phyloP scores from a whole-genome alignment of 371 early-diverging fungal genomes.

The Mortierella polycephala region DNA sequence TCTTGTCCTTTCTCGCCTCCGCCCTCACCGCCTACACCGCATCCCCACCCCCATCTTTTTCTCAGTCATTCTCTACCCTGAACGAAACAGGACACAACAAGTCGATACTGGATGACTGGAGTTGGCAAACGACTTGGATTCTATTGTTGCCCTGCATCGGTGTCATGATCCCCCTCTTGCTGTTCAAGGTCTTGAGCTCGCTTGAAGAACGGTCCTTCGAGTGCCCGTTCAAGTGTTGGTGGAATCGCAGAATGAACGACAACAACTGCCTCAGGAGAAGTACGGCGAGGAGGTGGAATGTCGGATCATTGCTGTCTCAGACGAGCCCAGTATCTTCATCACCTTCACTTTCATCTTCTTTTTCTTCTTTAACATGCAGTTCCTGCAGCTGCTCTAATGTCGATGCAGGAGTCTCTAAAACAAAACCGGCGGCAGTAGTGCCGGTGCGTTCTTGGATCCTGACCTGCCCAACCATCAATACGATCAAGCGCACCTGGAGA shows the following conservation, averaged over 20 bases:
- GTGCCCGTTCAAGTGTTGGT: conserved; percentile 19
- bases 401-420: not conserved
- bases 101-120: conserved; percentile 4
- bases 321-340: not conserved
- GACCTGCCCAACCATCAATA: conserved; percentile 16
- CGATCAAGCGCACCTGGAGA: conserved; percentile 20
- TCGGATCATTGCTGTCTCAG: conserved; percentile 1
- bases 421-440: not conserved
- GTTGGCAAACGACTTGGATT: conserved; percentile 19
- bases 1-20: conserved; percentile 38
- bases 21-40: conserved; percentile 20
- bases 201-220: conserved; percentile 11
- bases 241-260: not conserved
- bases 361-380: too few species aligned
- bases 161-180: conserved; percentile 21
- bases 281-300: not conserved
- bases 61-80: not conserved
- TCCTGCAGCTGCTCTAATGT: too few species aligned
- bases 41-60: not conserved
- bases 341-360: too few species aligned
- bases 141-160: conserved; percentile 35
- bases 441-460: conserved; percentile 1
- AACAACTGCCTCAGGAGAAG: not conserved
- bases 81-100: not conserved
- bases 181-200: conserved; percentile 29